Evolutionary conservation across 208 protist genomes (phyloP), one percentile per base, ranked within the genome.

Genomic region (Trypanosoma conorhini): DNA sequence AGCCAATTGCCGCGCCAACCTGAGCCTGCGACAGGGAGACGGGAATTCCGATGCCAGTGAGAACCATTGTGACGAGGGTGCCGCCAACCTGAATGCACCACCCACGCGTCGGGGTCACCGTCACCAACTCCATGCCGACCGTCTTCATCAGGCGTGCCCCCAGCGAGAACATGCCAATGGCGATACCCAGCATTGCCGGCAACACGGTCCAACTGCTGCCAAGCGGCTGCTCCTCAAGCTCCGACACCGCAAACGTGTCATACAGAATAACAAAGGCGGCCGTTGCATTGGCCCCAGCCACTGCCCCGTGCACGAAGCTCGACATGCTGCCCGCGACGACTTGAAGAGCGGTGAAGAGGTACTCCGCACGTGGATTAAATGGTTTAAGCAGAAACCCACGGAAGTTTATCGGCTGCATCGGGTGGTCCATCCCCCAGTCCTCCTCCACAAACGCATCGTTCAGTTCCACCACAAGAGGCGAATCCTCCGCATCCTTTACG

Each of bases 321-420:
- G 87, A 93, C 77, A 95, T 93, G 68, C 86, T 89, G 28, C 89
- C 89, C 0, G 89, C 89, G 33, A 95, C 85, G 30, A 95, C 87
- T 79, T 95, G 87, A n/a, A 93, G 72, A 0, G 79, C 78, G 35
- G 89, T 93, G 74, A 91, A 95, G 56, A 95, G 81, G 71, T 86
- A 91, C 82, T 95, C 85, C 4, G 89, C 86, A 26, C 83, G 86
- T 10, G 89, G 89, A 74, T 92, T 95, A 76, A 95, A 95, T 24
- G 86, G 85, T 62, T 91, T 92, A 64, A 95, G 85, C 38, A 86
- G 75, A 26, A 89, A 58, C 42, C 82, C 86, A 30, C 84, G 80
- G 68, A 94, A 89, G 60, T 67, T 74, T 44, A 91, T 94, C 13
- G 84, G 83, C 72, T 89, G 66, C 84, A 92, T 90, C 12, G 80